Base-by-base conservation (phyloP, 192 early-diverging fungal species). In the Mortierella alpina region DNA sequence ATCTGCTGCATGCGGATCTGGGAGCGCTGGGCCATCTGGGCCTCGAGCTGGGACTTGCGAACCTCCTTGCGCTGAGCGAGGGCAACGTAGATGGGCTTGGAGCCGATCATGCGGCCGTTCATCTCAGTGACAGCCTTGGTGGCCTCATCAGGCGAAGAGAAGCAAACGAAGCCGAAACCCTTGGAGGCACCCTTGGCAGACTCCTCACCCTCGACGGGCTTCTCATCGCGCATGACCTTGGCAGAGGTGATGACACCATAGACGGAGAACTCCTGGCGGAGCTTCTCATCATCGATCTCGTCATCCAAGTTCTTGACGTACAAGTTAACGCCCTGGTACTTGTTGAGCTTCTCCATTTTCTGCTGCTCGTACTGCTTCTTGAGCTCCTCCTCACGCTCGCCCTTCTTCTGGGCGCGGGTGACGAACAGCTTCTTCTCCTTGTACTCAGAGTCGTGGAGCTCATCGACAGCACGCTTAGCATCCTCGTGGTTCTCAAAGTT, bases 231-330 rank as follows among this genome's bases (percentile, higher is more conserved):
- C 98, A 99, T 99, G 70, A 99, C 93, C 90, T 97, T 97, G 82
- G 96, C 96, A 41, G 92, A 94, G 83, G 97, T 98, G 79, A 99
- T 99, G 66, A 91, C 88, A 66, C 98, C 98, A 84, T 95, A 99
- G 52, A 93, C 90, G 23, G 95, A 90, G 86, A 99, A 99, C 88
- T 97, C 97, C 82, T 97, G 91, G 66, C 97, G 92, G 42, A 99
- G 91, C 86, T 90, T 92, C 85, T 98, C 98, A 84, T 99, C 98
- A 84, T 98, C 95, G 73, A 98, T 90, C 54, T 90, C 87, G 77
- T 98, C 98, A 71, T 98, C 98, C 76, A 99, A 89, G 92, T 98
- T 98, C 90, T 98, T 98, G 87, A 99, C 89, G 84, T 98, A 98
- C 53, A 99, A 87, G 88, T 99, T 99, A 78, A 96, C 96, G 70